Evolutionary conservation across 2,329 filamentous ascomycete species (phyloP).

Genomic region (Talaromyces albobiverticillius): DNA sequence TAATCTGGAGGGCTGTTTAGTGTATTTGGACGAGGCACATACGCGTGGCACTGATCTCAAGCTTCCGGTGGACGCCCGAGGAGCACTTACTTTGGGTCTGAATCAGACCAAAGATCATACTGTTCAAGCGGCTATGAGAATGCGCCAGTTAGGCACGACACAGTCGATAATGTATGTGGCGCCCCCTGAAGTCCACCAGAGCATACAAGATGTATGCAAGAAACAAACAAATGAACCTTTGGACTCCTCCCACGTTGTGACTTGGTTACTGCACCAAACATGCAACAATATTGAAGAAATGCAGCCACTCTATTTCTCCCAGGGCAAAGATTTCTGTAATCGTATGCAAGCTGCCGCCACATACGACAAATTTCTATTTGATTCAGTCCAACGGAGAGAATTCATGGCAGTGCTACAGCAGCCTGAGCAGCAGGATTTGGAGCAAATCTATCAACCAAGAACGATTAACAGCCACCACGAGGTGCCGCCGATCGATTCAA

Average conservation of each 20-base stretch:
- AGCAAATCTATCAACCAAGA: slow-evolving; percentile 54
- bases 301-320: slow-evolving; percentile 56
- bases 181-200: slow-evolving; percentile 61
- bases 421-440: slow-evolving; percentile 56
- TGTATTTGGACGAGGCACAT: slow-evolving; percentile 62
- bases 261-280: slow-evolving; percentile 64
- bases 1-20: slow-evolving; percentile 50
- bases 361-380: slow-evolving; percentile 41
- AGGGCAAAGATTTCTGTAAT: slow-evolving; percentile 60
- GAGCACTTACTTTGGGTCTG: slow-evolving; percentile 56
- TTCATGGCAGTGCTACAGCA: slow-evolving; percentile 50
- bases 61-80: slow-evolving; percentile 47
- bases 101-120: slow-evolving; percentile 60
- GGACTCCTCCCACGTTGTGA: slow-evolving; percentile 53
- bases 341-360: slow-evolving; percentile 50
- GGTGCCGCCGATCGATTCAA: slow-evolving; percentile 18
- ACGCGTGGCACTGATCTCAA: slow-evolving; percentile 61
- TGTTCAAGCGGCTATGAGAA: slow-evolving; percentile 65
- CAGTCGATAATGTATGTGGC: slow-evolving; percentile 56
- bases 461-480: slow-evolving; percentile 14
- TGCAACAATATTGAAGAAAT: slow-evolving; percentile 60
- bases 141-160: slow-evolving; percentile 57
- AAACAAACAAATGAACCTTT: slow-evolving; percentile 28
- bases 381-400: slow-evolving; percentile 29
- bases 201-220: slow-evolving; percentile 50